These are phyloP conservation scores for Fusarium sp. DNA, from an alignment of 2,329 filamentous ascomycete genomes.

Conservation along the genomic window DNA sequence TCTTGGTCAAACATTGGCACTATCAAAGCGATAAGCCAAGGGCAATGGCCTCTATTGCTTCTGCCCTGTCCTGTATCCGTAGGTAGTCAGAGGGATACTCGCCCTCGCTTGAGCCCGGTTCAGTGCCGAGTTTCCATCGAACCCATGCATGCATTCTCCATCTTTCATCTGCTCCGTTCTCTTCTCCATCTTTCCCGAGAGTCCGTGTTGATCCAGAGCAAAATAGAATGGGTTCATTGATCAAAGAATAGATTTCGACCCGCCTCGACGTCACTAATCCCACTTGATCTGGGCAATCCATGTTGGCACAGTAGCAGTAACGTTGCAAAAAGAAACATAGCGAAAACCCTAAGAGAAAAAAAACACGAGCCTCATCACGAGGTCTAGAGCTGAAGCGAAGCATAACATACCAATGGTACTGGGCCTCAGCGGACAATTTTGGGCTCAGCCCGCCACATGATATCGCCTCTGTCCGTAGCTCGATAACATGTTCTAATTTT, in stretches of 20 bases:
- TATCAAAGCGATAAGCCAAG: constrained; percentile 3
- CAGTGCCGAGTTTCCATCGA: background rate
- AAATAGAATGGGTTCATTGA: background rate
- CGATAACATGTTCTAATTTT: constrained; percentile 35
- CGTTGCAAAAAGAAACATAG: background rate
- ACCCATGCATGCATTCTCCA: background rate
- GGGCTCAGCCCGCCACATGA: constrained; percentile 7
- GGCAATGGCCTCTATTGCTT: background rate
- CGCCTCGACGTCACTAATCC: constrained; percentile 14
- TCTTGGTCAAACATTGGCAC: constrained; percentile 9
- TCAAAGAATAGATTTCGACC: background rate
- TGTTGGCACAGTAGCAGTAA: background rate
- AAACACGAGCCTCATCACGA: constrained; percentile 33
- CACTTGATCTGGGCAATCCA: constrained; percentile 1
- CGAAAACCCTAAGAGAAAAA: background rate
- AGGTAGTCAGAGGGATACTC: background rate
- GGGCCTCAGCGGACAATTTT: background rate
- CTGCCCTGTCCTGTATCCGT: background rate
- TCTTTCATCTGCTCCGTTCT: background rate
- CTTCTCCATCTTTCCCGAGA: background rate
- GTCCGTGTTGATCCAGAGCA: constrained; percentile 7
- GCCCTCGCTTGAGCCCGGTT: background rate
- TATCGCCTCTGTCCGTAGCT: background rate
- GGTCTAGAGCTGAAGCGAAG: background rate
- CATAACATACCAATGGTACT: background rate